These are phyloP conservation scores for Auxenochlorella pyrenoidosa DNA, from an alignment of 139 green algal genomes.

Conservation along the genomic window DNA sequence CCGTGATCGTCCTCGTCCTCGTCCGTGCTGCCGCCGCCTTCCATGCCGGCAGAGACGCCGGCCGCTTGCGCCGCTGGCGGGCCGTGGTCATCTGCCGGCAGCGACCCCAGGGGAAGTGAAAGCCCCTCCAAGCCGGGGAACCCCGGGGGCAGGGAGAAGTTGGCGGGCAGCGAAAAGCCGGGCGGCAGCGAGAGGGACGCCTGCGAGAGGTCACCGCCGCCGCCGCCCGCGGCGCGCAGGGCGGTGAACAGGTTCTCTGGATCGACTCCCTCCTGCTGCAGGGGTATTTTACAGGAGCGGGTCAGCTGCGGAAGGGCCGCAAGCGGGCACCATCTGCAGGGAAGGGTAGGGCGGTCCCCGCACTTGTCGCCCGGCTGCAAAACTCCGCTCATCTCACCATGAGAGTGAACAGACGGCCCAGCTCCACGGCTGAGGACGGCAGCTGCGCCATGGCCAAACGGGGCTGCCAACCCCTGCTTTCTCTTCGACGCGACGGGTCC, in stretches of 20 bases:
- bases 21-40: not conserved
- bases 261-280: slow-evolving; percentile 15
- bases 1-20: slow-evolving; percentile 9
- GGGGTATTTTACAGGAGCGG: not conserved
- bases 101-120: no score
- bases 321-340: not conserved
- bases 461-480: no score
- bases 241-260: slow-evolving; percentile 25
- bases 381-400: not conserved
- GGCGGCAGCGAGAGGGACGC: not conserved
- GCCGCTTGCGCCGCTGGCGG: not conserved
- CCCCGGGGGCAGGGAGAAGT: not conserved
- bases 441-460: no score
- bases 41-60: not conserved
- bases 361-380: not conserved
- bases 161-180: not conserved
- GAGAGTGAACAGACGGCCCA: slow-evolving; percentile 2
- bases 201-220: slow-evolving; percentile 2
- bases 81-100: no score
- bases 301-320: not conserved
- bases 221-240: slow-evolving; percentile 3
- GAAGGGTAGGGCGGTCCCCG: not conserved
- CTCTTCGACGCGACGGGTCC: no score
- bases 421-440: not conserved
- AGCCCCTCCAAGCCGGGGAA: slow-evolving; percentile 10